phyloP scores from a whole-genome alignment of 2,329 filamentous ascomycete species.

The Fonsecaea multimorphosa region DNA sequence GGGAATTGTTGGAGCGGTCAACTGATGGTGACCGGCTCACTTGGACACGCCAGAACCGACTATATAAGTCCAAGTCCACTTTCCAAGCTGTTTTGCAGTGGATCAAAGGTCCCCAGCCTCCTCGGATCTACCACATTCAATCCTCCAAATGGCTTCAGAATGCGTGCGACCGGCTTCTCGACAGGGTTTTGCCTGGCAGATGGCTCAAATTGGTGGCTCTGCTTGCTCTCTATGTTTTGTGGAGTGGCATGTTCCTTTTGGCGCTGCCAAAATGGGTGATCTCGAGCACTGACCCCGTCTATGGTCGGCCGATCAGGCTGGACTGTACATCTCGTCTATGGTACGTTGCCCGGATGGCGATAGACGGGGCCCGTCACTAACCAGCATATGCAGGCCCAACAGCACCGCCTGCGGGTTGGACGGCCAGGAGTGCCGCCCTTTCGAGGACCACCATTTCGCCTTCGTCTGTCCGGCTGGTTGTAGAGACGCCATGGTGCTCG shows the following conservation, averaged over 20 bases:
- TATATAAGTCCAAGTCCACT: background rate
- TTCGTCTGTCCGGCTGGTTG: slow-evolving; percentile 67
- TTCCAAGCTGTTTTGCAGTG: slow-evolving; percentile 4
- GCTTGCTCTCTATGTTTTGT: slow-evolving; percentile 2
- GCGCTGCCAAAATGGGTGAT: background rate
- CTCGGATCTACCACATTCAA: slow-evolving; percentile 8
- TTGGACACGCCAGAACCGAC: background rate
- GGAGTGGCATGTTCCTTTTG: slow-evolving; percentile 9
- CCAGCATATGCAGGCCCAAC: slow-evolving; percentile 16
- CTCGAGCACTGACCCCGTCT: background rate
- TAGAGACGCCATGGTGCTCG: slow-evolving; percentile 56
- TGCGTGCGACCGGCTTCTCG: slow-evolving; percentile 10
- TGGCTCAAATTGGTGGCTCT: slow-evolving; percentile 7
- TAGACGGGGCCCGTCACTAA: background rate
- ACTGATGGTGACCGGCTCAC: background rate
- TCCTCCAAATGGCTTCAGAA: slow-evolving; percentile 17
- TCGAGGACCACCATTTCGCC: slow-evolving; percentile 59
- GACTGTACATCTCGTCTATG: slow-evolving; percentile 11
- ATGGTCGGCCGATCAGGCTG: background rate
- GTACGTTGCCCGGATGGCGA: background rate
- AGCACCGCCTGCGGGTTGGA: slow-evolving; percentile 57
- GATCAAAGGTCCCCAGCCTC: slow-evolving; percentile 9
- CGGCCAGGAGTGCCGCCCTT: slow-evolving; percentile 63
- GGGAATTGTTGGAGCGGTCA: background rate
- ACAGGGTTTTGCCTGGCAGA: background rate